phyloP scores from a whole-genome alignment of 2,329 filamentous ascomycete species.

The Chrysoporthe deuterocubensis region DNA sequence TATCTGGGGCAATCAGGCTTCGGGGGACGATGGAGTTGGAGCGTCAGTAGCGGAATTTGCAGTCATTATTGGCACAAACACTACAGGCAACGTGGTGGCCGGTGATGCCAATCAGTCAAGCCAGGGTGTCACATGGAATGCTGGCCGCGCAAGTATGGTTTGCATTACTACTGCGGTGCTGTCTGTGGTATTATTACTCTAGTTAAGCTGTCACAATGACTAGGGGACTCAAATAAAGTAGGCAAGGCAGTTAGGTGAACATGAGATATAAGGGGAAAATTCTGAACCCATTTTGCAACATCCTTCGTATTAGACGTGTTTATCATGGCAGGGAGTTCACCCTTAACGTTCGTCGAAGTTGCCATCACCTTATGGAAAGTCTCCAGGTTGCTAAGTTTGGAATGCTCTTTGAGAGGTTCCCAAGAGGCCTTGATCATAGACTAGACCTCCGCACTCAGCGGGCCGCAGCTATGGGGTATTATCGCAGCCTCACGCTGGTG shows the following conservation, averaged over 20 bases:
- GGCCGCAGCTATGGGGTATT: not conserved
- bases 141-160: not conserved
- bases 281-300: no score
- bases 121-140: not conserved
- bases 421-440: constrained; percentile 13
- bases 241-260: no score
- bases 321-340: no score
- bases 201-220: not conserved
- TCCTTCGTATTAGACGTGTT: no score
- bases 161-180: not conserved
- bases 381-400: constrained; percentile 8
- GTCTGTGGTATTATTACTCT: not conserved
- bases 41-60: constrained; percentile 27
- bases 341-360: not conserved
- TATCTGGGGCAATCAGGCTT: constrained; percentile 27
- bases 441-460: constrained; percentile 3
- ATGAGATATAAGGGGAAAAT: no score
- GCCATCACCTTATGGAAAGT: not conserved
- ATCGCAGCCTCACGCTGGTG: no score
- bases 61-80: constrained; percentile 14
- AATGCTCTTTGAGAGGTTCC: constrained; percentile 11
- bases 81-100: not conserved
- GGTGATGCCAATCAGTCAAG: not conserved
- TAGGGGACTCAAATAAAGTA: not conserved
- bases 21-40: constrained; percentile 18